Evolutionary conservation across 345 rosid genomes (phyloP).

Genomic region (Gossypium rotundifolium): DNA sequence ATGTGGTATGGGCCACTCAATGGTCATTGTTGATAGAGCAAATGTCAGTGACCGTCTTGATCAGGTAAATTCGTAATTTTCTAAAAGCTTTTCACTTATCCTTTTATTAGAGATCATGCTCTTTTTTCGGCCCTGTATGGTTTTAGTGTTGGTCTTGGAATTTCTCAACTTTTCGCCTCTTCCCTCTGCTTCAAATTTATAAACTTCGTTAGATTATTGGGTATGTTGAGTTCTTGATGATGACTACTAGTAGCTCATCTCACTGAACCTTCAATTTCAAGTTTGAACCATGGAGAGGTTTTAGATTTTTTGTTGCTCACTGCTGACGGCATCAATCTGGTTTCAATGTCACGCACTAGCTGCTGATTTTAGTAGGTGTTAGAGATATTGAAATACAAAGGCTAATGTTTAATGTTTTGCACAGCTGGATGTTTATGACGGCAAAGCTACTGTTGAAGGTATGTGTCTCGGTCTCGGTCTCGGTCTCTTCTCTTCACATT

Average conservation of each 20-base stretch:
- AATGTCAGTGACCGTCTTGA: constrained; percentile 63
- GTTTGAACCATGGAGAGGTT: too few relatives aligned
- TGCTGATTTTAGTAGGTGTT: neutral
- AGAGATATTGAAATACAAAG: neutral
- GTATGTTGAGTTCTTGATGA: too few relatives aligned
- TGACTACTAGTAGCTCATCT: too few relatives aligned
- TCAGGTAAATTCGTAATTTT: constrained; percentile 42
- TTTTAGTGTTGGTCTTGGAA: neutral
- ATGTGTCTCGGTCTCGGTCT: neutral
- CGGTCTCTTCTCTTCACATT: neutral
- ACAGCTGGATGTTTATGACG: constrained; percentile 84
- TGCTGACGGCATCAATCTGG: neutral
- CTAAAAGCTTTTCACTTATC: neutral
- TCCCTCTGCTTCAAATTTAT: too few relatives aligned
- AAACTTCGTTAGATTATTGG: too few relatives aligned
- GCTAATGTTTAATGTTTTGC: constrained; percentile 8
- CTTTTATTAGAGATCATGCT: neutral
- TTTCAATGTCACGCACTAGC: neutral
- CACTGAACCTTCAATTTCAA: too few relatives aligned
- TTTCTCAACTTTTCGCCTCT: neutral
- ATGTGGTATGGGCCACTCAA: constrained; percentile 79
- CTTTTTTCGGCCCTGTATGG: neutral
- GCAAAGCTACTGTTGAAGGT: constrained; percentile 79
- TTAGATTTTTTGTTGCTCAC: too few relatives aligned
- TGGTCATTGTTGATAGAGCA: constrained; percentile 80